Percentiles rank a stretch among this genome's conserved stretches.
Conservation (phyloP, 2,329 filamentous ascomycete genomes). For the Trichoderma lentiforme region DNA sequence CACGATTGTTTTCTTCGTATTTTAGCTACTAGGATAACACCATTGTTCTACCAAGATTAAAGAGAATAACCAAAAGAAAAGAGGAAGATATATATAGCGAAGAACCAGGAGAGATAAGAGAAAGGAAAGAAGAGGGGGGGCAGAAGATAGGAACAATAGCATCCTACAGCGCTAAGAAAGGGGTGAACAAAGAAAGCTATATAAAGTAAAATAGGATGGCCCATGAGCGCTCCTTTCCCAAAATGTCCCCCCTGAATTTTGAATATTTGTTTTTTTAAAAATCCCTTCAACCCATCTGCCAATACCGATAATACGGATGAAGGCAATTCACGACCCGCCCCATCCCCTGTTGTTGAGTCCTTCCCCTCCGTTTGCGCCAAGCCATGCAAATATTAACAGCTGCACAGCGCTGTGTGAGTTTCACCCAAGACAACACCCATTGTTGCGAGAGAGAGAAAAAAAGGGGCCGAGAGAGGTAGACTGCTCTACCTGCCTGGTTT, state of each 20-base stretch:
- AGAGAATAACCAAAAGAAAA: neutral
- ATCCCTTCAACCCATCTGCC: neutral
- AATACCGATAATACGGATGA: neutral
- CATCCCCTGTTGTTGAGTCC: constrained; percentile 13
- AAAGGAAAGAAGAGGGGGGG: neutral
- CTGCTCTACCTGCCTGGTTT: neutral
- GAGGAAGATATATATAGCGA: constrained; percentile 7
- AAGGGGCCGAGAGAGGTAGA: neutral
- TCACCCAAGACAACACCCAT: constrained; percentile 4
- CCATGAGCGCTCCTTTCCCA: neutral
- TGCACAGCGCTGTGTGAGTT: neutral
- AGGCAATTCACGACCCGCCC: neutral
- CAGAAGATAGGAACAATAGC: neutral
- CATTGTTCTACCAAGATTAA: constrained; percentile 12
- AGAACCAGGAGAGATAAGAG: neutral
- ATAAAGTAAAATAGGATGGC: neutral
- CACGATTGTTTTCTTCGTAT: neutral
- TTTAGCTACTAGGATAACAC: neutral
- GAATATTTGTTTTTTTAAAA: neutral
- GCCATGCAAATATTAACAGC: constrained; percentile 27
- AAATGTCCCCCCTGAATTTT: neutral
- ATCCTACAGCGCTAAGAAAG: neutral
- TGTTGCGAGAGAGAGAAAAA: neutral
- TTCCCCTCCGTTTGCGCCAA: constrained; percentile 28
- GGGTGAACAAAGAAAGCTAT: neutral